A percentile compares a stretch with the other conserved stretches of the same genome.
phyloP scores from a whole-genome alignment of 805 yeast species.

The Yarrowia sp. region DNA sequence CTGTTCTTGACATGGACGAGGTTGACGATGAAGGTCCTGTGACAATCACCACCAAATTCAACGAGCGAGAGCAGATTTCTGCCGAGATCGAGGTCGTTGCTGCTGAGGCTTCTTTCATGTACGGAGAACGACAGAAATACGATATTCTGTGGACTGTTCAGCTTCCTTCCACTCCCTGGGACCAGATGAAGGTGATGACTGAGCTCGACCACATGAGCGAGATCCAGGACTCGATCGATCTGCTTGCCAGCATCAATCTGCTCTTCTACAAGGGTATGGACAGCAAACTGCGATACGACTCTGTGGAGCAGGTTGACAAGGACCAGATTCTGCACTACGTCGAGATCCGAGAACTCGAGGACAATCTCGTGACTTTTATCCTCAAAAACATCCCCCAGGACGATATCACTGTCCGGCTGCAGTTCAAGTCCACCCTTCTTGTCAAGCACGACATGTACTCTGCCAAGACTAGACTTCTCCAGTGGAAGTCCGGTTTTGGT shows the following conservation, averaged over 20 bases:
- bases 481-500: conserved; percentile 21
- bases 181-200: not conserved
- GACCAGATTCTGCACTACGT: conserved; percentile 6
- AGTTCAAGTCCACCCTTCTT: conserved; percentile 11
- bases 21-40: conserved; percentile 1
- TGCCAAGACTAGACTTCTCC: conserved; percentile 18
- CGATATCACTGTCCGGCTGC: conserved; percentile 13
- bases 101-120: not conserved
- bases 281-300: conserved; percentile 3
- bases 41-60: not conserved
- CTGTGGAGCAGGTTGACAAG: not conserved
- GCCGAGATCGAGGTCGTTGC: not conserved
- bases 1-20: not conserved
- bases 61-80: not conserved
- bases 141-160: conserved; percentile 19
- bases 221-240: not conserved
- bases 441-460: not conserved
- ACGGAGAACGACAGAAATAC: not conserved
- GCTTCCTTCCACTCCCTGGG: conserved; percentile 23
- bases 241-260: conserved; percentile 12
- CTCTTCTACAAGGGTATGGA: not conserved
- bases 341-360: not conserved
- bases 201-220: not conserved
- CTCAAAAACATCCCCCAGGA: conserved; percentile 19
- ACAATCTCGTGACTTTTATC: not conserved